Percentiles rank a stretch among this genome's conserved stretches.
These are phyloP conservation scores for Trichophyton mentagrophytes DNA, from an alignment of 2,329 filamentous ascomycete species.

Conservation along the genomic window DNA sequence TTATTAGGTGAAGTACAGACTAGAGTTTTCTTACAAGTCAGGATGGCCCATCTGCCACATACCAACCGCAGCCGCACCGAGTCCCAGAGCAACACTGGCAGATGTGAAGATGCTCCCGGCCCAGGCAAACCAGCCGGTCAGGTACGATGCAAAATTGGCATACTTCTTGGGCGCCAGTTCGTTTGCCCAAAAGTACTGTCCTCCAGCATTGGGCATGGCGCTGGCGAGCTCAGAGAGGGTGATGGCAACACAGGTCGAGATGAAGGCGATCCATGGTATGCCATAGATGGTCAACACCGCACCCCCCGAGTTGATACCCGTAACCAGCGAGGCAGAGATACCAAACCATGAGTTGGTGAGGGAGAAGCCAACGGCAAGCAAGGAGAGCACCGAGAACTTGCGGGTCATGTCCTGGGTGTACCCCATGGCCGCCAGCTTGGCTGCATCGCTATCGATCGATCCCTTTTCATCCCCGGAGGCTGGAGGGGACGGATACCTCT, in stretches of 20 bases:
- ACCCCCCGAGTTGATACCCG: constrained; percentile 40
- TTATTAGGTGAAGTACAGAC: no score
- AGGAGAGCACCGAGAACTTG: constrained; percentile 38
- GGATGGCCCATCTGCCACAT: constrained; percentile 42
- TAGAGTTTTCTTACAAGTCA: constrained; percentile 34
- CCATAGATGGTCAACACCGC: constrained; percentile 40
- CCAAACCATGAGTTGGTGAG: constrained; percentile 42
- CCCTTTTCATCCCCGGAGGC: not conserved
- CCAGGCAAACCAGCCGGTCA: constrained; percentile 42
- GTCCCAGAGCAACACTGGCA: constrained; percentile 39
- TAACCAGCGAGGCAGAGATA: constrained; percentile 38
- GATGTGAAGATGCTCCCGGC: constrained; percentile 43
- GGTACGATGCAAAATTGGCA: constrained; percentile 35
- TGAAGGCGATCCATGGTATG: constrained; percentile 34
- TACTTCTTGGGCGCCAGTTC: constrained; percentile 36
- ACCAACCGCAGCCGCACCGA: constrained; percentile 38
- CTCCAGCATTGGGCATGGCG: constrained; percentile 39
- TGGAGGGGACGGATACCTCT: not conserved
- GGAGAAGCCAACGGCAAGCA: constrained; percentile 40
- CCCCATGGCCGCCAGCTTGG: constrained; percentile 37
- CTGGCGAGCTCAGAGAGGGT: constrained; percentile 38
- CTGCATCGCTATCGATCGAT: constrained; percentile 26
- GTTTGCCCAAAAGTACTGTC: constrained; percentile 41
- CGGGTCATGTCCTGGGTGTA: constrained; percentile 37
- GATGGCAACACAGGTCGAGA: constrained; percentile 36